phyloP scores from a whole-genome alignment of 176 grass and related monocot species.

The Carex myosuroides region DNA sequence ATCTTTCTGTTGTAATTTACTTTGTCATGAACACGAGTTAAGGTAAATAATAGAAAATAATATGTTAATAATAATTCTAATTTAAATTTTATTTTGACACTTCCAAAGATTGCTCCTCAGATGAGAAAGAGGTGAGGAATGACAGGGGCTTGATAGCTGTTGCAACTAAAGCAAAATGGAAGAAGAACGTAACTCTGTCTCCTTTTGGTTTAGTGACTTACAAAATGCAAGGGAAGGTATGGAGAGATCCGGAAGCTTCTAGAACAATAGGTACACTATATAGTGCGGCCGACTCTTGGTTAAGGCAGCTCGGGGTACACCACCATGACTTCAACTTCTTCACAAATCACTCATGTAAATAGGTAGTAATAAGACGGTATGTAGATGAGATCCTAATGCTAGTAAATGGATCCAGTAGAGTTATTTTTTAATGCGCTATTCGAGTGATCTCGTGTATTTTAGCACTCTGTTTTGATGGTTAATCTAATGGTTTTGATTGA shows the following conservation, averaged over 20 bases:
- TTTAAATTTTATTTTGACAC: background rate
- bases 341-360: constrained; percentile 28
- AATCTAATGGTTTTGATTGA: background rate
- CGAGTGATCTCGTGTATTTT: background rate
- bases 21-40: background rate
- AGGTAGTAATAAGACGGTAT: background rate
- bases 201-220: constrained; percentile 58
- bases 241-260: constrained; percentile 30
- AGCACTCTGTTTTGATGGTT: background rate
- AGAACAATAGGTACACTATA: constrained; percentile 19
- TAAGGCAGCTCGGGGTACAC: constrained; percentile 57
- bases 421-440: background rate
- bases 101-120: constrained; percentile 24
- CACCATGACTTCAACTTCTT: constrained; percentile 77
- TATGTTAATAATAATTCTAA: background rate
- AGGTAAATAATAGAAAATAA: background rate
- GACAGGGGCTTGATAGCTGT: background rate
- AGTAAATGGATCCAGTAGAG: background rate
- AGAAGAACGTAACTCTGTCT: constrained; percentile 19
- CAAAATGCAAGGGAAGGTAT: constrained; percentile 42
- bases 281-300: constrained; percentile 49
- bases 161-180: background rate
- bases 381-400: background rate
- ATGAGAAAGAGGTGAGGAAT: background rate
- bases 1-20: background rate